Base-by-base conservation (phyloP, 345 rosid species). In the Trapa incisa region DNA sequence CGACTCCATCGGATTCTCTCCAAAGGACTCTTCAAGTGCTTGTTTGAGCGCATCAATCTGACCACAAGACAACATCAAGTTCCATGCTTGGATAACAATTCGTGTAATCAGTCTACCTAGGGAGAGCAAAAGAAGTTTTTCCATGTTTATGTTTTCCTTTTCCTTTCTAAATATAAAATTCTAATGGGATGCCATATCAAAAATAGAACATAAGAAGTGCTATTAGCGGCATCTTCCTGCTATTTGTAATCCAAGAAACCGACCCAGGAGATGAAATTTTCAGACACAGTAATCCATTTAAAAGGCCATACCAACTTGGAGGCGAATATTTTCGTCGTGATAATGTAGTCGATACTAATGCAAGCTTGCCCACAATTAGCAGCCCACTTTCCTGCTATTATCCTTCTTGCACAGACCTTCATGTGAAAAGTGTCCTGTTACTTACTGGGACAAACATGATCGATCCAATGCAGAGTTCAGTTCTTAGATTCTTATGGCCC, bases 281-380 rank as follows among this genome's bases (percentile, higher is more conserved):
- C 32, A 8, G 5, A 32, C 38, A 58, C 15, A 1, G 63, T 14
- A 13, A 33, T 32, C 14, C 29, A 22, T 22, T 5, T 47, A 67
- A 56, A 37, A 3, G 1, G 6, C 8, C 78, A 68, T 78, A 81
- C 85, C 84, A 84, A 65, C 53, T 71, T 75, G 2, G 84, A 80
- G 41, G 88, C 86, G 57, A 82, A 84, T 22, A 71, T 68, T 69
- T 71, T 80, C 9, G 82, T 80, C 1, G 83, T 84, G 61, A 84
- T 78, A 57, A 82, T n/a, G 65, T 82, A 75, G 71, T 84, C 88
- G 62, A 82, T 75, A 9, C 77, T 76, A 45, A 84, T 78, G 71
- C 88, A 84, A 61, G 79, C 79, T 76, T 82, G 88, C 3, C 84
- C 88, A n/a, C 65, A 75, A 66, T 78, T 84, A 72, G 68, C 67